Evolutionary conservation across 495 filamentous ascomycete genomes (phyloP), one percentile per base, ranked within the genome.

Genomic region (Hypoxylon trugodes): DNA sequence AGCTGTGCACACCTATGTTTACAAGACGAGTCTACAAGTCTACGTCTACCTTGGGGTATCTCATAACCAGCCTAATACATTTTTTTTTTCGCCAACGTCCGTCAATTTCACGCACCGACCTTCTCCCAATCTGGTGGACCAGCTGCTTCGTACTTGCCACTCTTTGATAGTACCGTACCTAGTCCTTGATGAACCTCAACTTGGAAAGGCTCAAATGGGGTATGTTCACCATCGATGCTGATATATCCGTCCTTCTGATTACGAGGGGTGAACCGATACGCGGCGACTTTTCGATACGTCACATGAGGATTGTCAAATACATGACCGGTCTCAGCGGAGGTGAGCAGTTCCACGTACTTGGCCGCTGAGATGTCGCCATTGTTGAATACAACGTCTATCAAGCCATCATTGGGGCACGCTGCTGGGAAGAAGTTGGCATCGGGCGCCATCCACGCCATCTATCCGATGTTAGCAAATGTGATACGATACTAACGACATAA

Each of bases 361-460:
- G 81, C 36, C 3, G 89, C 85, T 4, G 82, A 77, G 41, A 96
- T 84, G 42, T 88, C 87, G 28, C 92, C 94, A 50, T 90, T 83
- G 51, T 96, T 87, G 42, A 85, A 89, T 51, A 97, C 79, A 21
- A 98, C 78, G 69, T 98, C 95, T 74, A 96, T 84, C 48, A 88
- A 79, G 6, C 94, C 95, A 69, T 98, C 95, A 50, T 87, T 86
- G 5, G 92, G 90, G 9, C 95, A 82, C 0, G 95, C 83, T 1
- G 91, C 89, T 0, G 91, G 83, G 82, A 98, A 98, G 80, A 97
- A 96, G 65, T 90, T 91, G 28, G 87, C 84, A 52, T 91, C 89
- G 18, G 93, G 84, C 2, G 92, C 87, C 91, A 98, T 92, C 74
- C 88, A 91, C 4, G 91, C 86, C 92, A 97, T 95, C 83, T 87